Conservation (phyloP, 108 stramenopile genomes). For the Conticribra weissflogii region DNA sequence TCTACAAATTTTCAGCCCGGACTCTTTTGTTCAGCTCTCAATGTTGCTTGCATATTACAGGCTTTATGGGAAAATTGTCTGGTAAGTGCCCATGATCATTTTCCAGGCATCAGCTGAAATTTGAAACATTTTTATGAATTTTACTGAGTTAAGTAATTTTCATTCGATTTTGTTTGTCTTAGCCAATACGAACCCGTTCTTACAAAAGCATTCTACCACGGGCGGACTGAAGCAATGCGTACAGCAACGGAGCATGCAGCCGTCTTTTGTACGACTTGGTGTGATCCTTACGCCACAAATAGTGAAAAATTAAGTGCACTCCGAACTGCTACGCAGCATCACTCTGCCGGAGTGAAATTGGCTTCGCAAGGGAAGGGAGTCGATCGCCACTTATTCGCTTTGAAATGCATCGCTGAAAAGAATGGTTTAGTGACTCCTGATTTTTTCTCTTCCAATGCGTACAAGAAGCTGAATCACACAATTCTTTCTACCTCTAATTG, state of each 20-base stretch:
- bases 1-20: conserved; percentile 47
- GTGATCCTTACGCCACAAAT: conserved; percentile 28
- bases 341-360: conserved; percentile 70
- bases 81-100: conserved; percentile 17
- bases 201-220: conserved; percentile 84
- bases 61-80: conserved; percentile 80
- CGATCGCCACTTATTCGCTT: conserved; percentile 82
- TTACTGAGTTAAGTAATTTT: background rate
- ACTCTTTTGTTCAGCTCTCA: conserved; percentile 79
- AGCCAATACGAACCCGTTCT: conserved; percentile 81
- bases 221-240: conserved; percentile 88
- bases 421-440: conserved; percentile 60
- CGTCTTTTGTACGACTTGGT: conserved; percentile 62
- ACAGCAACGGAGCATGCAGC: conserved; percentile 70
- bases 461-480: conserved; percentile 79
- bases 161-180: too few species aligned
- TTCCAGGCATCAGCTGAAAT: background rate
- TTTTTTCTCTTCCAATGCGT: conserved; percentile 74
- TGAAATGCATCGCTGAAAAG: conserved; percentile 83
- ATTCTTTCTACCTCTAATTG: conserved; percentile 87
- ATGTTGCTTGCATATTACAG: conserved; percentile 85
- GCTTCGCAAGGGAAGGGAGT: conserved; percentile 75
- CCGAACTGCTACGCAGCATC: conserved; percentile 61
- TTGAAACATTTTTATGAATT: too few species aligned
- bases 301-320: conserved; percentile 68